Evolutionary conservation across 768 basidiomycete species (phyloP).

Genomic region (Suillus brevipes): DNA sequence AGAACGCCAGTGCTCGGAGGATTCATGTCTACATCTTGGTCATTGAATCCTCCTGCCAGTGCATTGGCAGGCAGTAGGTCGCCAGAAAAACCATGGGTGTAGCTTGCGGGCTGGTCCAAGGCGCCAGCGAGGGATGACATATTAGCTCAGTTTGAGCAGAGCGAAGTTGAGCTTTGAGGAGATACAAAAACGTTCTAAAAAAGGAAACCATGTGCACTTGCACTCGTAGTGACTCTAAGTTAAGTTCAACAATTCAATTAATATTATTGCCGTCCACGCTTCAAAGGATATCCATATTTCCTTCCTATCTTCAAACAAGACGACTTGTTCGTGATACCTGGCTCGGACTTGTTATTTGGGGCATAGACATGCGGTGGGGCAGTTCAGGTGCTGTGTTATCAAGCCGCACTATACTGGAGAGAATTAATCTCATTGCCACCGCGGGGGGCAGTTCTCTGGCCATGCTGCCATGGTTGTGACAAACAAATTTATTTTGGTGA

Average conservation of each 20-base stretch:
- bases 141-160: not conserved
- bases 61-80: conserved; percentile 9
- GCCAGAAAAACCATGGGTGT: conserved; percentile 19
- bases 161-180: not conserved
- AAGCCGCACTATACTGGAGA: not conserved
- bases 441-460: not conserved
- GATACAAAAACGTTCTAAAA: not conserved
- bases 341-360: not conserved
- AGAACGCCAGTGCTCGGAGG: conserved; percentile 15
- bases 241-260: no score
- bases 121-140: conserved; percentile 68
- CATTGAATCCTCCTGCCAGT: conserved; percentile 6
- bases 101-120: conserved; percentile 40
- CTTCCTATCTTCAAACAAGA: not conserved
- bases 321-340: not conserved
- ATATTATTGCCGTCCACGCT: not conserved
- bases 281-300: not conserved
- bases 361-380: not conserved
- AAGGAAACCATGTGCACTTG: not conserved
- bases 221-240: no score
- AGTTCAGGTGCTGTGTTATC: conserved; percentile 1
- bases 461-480: conserved; percentile 2
- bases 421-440: not conserved
- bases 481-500: not conserved
- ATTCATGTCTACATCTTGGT: conserved; percentile 47